Conservation (phyloP, 148 eudicot species). For the Beta vulgaris region DNA sequence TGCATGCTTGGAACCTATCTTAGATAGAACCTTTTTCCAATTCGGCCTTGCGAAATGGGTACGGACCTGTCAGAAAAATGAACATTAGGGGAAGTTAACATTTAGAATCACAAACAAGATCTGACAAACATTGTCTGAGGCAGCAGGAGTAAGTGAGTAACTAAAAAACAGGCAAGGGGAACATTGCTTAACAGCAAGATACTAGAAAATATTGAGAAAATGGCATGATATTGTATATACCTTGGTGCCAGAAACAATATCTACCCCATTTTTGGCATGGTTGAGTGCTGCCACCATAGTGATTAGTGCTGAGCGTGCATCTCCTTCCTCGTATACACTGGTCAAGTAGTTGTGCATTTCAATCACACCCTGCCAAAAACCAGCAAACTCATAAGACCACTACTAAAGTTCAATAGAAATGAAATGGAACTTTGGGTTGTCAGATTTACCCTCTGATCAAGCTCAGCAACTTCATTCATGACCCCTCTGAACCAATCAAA, state of each 20-base stretch:
- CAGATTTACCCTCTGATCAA: conserved; percentile 71
- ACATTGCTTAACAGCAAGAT: too few relatives aligned
- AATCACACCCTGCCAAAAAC: conserved; percentile 64
- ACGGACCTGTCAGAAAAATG: conserved; percentile 55
- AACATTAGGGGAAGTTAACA: not conserved
- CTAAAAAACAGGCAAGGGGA: too few relatives aligned
- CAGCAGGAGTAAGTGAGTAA: too few relatives aligned
- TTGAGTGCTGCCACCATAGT: conserved; percentile 98
- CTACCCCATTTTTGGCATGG: conserved; percentile 95
- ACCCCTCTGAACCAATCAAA: conserved; percentile 99
- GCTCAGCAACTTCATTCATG: conserved; percentile 94
- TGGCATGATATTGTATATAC: conserved; percentile 32
- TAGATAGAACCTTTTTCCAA: conserved; percentile 87
- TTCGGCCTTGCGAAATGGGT: conserved; percentile 98
- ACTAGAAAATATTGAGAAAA: not conserved
- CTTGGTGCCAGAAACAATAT: conserved; percentile 90
- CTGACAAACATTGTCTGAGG: too few relatives aligned
- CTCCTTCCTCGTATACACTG: conserved; percentile 97
- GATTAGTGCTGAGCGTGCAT: conserved; percentile 94
- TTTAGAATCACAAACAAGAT: too few relatives aligned
- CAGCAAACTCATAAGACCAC: conserved; percentile 7
- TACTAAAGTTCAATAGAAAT: not conserved
- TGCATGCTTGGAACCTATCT: conserved; percentile 71
- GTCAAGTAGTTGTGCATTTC: conserved; percentile 98
- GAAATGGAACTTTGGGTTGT: not conserved